These are phyloP conservation scores for Diaporthe nobilis DNA, from an alignment of 2,329 filamentous ascomycete species.

Conservation along the genomic window DNA sequence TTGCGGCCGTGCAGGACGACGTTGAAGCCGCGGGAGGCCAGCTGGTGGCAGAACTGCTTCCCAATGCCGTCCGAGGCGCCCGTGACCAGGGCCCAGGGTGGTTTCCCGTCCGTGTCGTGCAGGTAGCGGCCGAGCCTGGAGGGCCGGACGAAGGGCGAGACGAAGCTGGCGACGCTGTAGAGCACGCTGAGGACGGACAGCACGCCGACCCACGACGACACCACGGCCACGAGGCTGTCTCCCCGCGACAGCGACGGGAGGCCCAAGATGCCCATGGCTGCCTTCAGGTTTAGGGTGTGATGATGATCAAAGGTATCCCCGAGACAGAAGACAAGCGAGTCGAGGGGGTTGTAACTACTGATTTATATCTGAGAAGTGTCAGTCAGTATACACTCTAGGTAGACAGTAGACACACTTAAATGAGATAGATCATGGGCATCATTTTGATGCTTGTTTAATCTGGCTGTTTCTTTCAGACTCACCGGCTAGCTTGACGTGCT, in stretches of 20 bases:
- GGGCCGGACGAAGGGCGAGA: conserved; percentile 38
- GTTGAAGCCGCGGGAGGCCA: conserved; percentile 67
- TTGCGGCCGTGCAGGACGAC: conserved; percentile 72
- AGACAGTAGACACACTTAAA: not conserved
- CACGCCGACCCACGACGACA: conserved; percentile 13
- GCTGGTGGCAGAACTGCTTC: conserved; percentile 62
- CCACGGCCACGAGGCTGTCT: conserved; percentile 9
- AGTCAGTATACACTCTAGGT: no score
- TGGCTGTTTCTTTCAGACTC: not conserved
- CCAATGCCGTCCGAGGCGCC: conserved; percentile 71
- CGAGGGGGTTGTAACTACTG: no score
- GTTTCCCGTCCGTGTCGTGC: conserved; percentile 42
- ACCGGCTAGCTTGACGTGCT: not conserved
- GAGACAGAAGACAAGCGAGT: not conserved
- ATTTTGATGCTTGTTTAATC: not conserved
- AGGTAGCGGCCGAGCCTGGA: conserved; percentile 46
- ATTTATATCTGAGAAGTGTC: not conserved
- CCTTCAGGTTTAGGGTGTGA: not conserved
- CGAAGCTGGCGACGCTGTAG: conserved; percentile 41
- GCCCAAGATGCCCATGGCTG: not conserved
- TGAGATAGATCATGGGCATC: not conserved
- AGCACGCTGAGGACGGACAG: conserved; percentile 29
- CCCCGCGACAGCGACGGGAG: conserved; percentile 1
- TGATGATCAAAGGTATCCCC: not conserved
- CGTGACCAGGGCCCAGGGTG: conserved; percentile 64